A percentile compares a stretch with the other conserved stretches of the same genome.
Evolutionary conservation across 2,329 filamentous ascomycete genomes (phyloP).

Genomic region (Fusarium falciforme): DNA sequence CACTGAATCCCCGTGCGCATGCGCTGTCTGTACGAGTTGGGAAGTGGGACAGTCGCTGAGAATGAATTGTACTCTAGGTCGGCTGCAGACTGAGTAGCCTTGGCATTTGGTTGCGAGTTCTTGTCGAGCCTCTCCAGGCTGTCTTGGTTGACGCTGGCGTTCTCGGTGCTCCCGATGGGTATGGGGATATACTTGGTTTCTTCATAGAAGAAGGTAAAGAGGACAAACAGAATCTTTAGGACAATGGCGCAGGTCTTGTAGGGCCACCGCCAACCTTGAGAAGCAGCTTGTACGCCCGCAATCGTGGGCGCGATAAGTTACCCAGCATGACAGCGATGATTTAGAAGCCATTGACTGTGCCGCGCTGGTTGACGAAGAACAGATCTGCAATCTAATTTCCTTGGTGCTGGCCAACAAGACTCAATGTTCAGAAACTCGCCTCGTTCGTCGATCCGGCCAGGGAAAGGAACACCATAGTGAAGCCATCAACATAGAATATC

Average conservation of each 20-base stretch:
- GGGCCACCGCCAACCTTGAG: conserved; percentile 22
- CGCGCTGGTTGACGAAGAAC: conserved; percentile 44
- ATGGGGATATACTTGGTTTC: conserved; percentile 41
- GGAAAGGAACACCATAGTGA: not conserved
- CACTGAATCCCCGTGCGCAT: conserved; percentile 36
- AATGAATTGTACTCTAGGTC: not conserved
- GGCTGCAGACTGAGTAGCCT: not conserved
- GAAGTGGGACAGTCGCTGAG: not conserved
- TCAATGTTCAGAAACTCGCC: conserved; percentile 3
- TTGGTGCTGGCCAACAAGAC: not conserved
- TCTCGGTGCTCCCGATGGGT: not conserved
- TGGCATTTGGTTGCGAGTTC: not conserved
- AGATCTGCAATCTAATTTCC: conserved; percentile 39
- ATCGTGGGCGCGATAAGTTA: conserved; percentile 26
- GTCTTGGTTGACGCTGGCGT: not conserved
- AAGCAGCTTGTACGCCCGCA: conserved; percentile 27
- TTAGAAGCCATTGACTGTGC: conserved; percentile 42
- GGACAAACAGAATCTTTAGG: conserved; percentile 20
- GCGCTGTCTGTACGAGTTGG: not conserved
- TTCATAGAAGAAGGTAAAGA: conserved; percentile 34
- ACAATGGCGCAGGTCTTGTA: conserved; percentile 31
- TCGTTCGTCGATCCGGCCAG: conserved; percentile 52
- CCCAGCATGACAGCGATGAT: conserved; percentile 41
- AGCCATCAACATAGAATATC: not conserved
- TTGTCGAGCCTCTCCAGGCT: not conserved